Evolutionary conservation across 73 alveolate genomes (phyloP).

Genomic region (Tetrahymena thermophila): DNA sequence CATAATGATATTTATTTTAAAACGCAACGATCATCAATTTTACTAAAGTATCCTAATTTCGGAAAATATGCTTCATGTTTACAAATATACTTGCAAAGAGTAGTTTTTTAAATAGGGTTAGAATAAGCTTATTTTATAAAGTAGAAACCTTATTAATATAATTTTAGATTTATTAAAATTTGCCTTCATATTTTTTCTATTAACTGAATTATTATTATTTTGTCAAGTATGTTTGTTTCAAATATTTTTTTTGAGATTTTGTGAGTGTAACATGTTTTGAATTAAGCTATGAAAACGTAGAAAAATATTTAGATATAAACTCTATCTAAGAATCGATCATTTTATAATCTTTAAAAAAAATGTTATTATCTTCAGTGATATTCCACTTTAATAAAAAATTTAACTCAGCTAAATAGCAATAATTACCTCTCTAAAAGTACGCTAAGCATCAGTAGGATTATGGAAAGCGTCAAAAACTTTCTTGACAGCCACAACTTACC

Average conservation of each 20-base stretch:
- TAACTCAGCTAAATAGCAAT: slow-evolving; percentile 34
- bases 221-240: neutral
- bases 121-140: neutral
- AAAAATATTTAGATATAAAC: no score
- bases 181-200: neutral
- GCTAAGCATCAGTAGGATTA: slow-evolving; percentile 97
- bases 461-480: slow-evolving; percentile 94
- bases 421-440: slow-evolving; percentile 92
- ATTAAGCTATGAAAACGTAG: neutral
- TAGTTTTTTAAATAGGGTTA: neutral
- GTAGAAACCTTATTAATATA: neutral
- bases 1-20: neutral
- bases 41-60: neutral
- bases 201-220: neutral
- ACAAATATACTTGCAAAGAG: no score
- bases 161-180: neutral
- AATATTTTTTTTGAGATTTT: neutral
- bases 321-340: neutral
- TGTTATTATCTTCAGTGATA: neutral
- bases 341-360: neutral
- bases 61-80: neutral
- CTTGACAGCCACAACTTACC: slow-evolving; percentile 88
- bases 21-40: neutral
- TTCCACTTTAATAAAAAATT: neutral
- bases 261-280: neutral